phyloP scores from a whole-genome alignment of 257 asterid species.

The Lavandula angustifolia region DNA sequence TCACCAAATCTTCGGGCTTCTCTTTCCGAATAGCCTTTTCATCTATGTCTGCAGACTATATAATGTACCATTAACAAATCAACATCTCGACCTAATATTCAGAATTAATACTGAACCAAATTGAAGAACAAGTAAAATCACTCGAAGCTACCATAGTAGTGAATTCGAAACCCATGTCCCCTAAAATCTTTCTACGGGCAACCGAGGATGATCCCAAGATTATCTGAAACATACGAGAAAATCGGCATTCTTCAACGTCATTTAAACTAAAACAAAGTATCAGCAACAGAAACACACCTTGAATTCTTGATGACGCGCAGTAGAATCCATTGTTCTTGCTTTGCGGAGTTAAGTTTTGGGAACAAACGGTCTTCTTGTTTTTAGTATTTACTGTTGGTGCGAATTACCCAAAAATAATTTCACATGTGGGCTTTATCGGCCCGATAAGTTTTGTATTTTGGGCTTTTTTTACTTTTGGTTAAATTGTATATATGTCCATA shows the following conservation, averaged over 20 bases:
- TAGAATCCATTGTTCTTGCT: slow-evolving; percentile 32
- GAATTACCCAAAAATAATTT: too few relatives aligned
- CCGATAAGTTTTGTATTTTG: too few relatives aligned
- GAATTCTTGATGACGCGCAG: slow-evolving; percentile 32
- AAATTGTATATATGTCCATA: too few relatives aligned
- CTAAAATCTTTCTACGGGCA: slow-evolving; percentile 67
- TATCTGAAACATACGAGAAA: slow-evolving; percentile 43
- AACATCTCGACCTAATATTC: background rate
- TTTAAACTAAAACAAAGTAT: slow-evolving; percentile 13
- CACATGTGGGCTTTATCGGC: too few relatives aligned
- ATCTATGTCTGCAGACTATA: slow-evolving; percentile 88
- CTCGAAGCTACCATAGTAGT: slow-evolving; percentile 55
- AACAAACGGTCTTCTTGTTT: too few relatives aligned
- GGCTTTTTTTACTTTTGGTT: too few relatives aligned
- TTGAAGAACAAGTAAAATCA: background rate
- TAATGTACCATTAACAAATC: background rate
- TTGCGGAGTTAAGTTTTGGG: background rate
- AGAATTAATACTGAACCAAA: slow-evolving; percentile 6
- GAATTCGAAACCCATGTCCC: slow-evolving; percentile 78
- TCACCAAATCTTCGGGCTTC: slow-evolving; percentile 87
- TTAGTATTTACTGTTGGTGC: too few relatives aligned
- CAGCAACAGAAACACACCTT: slow-evolving; percentile 31
- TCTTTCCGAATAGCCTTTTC: slow-evolving; percentile 87
- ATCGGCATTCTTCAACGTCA: slow-evolving; percentile 9
- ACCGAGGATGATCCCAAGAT: slow-evolving; percentile 87